Conservation (phyloP, 768 basidiomycete species). For the Agaricus sinodeliciosus region DNA sequence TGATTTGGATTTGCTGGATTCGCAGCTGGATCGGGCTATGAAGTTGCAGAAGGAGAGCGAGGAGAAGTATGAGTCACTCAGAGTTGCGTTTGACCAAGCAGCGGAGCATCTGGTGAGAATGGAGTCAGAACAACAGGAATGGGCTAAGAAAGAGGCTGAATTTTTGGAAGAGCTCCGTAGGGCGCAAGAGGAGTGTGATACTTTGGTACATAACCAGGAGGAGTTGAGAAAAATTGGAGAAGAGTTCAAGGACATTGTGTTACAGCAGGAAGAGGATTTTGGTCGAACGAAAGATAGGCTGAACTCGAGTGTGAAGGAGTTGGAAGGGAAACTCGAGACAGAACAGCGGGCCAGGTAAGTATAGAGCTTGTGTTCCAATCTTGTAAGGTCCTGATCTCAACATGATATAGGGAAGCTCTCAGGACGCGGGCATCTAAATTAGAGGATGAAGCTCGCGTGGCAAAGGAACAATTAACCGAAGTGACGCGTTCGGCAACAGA, state of each 20-base stretch:
- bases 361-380: slow-evolving; percentile 16
- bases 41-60: slow-evolving; percentile 73
- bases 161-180: slow-evolving; percentile 50
- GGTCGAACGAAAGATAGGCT: slow-evolving; percentile 67
- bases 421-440: slow-evolving; percentile 53
- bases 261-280: slow-evolving; percentile 79
- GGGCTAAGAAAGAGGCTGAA: slow-evolving; percentile 58
- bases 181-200: slow-evolving; percentile 54
- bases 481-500: slow-evolving; percentile 73
- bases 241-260: slow-evolving; percentile 61
- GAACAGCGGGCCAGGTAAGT: slow-evolving; percentile 59
- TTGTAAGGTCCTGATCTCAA: background rate
- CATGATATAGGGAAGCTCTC: slow-evolving; percentile 47
- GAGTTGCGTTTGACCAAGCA: slow-evolving; percentile 74
- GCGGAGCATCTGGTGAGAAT: slow-evolving; percentile 80
- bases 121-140: slow-evolving; percentile 69
- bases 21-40: slow-evolving; percentile 77
- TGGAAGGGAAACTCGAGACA: slow-evolving; percentile 62
- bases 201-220: slow-evolving; percentile 50
- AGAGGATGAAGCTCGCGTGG: slow-evolving; percentile 62
- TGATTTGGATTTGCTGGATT: slow-evolving; percentile 80
- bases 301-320: slow-evolving; percentile 54
- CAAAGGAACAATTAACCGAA: slow-evolving; percentile 73
- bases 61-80: slow-evolving; percentile 67
- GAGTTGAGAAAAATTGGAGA: slow-evolving; percentile 59